Evolutionary conservation across 371 early-diverging fungal species (phyloP), one percentile per base, ranked within the genome.

Genomic region (Mucor piriformis): DNA sequence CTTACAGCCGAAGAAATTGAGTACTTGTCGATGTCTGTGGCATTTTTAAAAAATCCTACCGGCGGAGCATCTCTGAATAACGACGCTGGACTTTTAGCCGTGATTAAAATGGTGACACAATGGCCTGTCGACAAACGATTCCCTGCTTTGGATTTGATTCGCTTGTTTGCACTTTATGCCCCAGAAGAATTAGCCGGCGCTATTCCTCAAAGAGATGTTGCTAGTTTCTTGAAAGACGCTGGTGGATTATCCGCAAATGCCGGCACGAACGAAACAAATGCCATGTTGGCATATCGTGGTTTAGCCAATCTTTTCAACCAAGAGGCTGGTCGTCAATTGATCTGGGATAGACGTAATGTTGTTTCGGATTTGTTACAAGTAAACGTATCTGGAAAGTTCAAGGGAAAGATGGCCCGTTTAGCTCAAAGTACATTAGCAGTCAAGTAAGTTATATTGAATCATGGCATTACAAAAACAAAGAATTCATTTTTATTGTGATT

Each of bases 61-160:
- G 52, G 11, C 18, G 52, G 55, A 29, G 29, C 58, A 15, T 13
- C 21, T 0, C 13, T 33, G 15, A 46, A 15, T 34, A 23, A 38
- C 24, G 62, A 37, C 56, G 77, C 76, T 13, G 70, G 66, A 12
- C 37, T 77, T 3, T 18, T 54, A 0, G 61, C 72, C 10, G 25
- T 85, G 10, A 50, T 79, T 29, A 78, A 79, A 47, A 66, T 81
- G 10, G 70, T 81, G 34, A 65, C 63, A 24, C 59, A 70, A 4
- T 92, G 91, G 91, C 88, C 91, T 2, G 68, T 71, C 13, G 66
- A 70, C 11, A 64, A 77, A 11, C 85, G 94, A 5, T 95, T 95
- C 72, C 96, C 96, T 53, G 92, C 84, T 3, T 72, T 97, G 48
- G 97, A 97, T 62, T 66, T 96, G 15, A 64, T 95, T 18, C 88